Base-by-base conservation (phyloP, 441 rosid species). In the Metrosideros polymorpha region DNA sequence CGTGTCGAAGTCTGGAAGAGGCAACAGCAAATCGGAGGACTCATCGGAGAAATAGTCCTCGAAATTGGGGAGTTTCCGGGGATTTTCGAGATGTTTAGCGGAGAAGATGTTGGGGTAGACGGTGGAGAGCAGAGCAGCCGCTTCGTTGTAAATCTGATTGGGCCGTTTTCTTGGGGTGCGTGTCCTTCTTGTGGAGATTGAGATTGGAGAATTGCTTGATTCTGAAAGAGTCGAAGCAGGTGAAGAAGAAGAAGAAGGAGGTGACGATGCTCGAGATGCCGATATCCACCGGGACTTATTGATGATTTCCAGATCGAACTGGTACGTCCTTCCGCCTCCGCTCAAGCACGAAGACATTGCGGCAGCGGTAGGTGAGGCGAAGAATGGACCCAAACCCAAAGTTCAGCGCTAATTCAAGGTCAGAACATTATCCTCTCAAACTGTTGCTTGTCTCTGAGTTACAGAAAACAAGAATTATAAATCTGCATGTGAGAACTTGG, bases 141-240 rank as follows among this genome's bases (percentile, higher is more conserved):
- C 87, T 12, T 88, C 89, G 57, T 83, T 88, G 89, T 88, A 88
- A 7, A 85, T 75, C 89, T 88, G 89, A 77, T 88, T 88, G 29
- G 87, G 89, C 27, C 89, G 83, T 35, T 88, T 88, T 52, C 89
- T 61, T 9, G 87, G 85, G 43, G 89, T 75, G 32, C 89, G 87
- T 39, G 89, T 53, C 77, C 32, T 88, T 50, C 86, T 75, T 32
- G 87, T 88, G 84, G 85, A 88, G 83, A 88, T 88, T 4, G 87
- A 85, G 45, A 83, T 85, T 25, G 85, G 87, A 7, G 89, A 88
- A 53, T 88, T 88, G 87, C 87, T 88, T 12, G 89, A 88, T 54
- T 88, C 87, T 7, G 89, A 85, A 32, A 87, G 79, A 55, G 88
- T 87, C 51, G 89, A 88, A 27, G 83, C 82, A 10, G 89, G 87